A percentile compares a stretch with the other conserved stretches of the same genome.
Conservation (phyloP, 1,284 basidiomycete genomes). For the Leucoagaricus sp. region DNA sequence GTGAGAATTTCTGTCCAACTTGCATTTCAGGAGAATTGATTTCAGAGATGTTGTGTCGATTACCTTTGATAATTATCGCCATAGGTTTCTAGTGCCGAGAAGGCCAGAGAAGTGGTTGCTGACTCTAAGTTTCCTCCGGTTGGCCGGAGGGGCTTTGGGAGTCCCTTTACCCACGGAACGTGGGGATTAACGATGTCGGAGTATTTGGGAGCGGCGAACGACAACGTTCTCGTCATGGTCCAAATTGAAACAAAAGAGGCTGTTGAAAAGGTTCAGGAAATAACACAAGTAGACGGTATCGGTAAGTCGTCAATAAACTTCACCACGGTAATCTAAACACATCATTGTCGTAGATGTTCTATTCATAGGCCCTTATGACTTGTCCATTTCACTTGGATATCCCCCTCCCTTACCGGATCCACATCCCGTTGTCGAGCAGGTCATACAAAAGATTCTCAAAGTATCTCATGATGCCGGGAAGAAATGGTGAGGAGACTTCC, state of each 20-base stretch:
- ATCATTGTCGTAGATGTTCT: conserved; percentile 29
- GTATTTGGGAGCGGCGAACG: conserved; percentile 59
- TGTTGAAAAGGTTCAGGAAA: conserved; percentile 59
- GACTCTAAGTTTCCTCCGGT: conserved; percentile 59
- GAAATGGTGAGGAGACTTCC: conserved; percentile 53
- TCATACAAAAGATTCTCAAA: conserved; percentile 59
- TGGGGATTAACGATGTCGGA: conserved; percentile 54
- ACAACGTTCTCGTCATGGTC: conserved; percentile 58
- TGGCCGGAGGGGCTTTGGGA: conserved; percentile 63
- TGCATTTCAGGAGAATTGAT: not conserved
- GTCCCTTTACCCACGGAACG: conserved; percentile 54
- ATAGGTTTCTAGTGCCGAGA: conserved; percentile 57
- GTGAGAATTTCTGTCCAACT: conserved; percentile 31
- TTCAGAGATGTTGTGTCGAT: not conserved
- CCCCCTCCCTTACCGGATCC: conserved; percentile 61
- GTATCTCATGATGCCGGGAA: conserved; percentile 59
- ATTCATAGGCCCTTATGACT: conserved; percentile 72
- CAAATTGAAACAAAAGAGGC: conserved; percentile 69
- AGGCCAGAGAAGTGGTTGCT: conserved; percentile 54
- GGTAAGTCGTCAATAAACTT: conserved; percentile 36
- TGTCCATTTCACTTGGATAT: conserved; percentile 61
- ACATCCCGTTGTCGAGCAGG: conserved; percentile 59
- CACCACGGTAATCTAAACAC: not conserved
- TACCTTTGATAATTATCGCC: not conserved
- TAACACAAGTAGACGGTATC: conserved; percentile 63